phyloP scores from a whole-genome alignment of 495 filamentous ascomycete species.

The Neurospora sp. region DNA sequence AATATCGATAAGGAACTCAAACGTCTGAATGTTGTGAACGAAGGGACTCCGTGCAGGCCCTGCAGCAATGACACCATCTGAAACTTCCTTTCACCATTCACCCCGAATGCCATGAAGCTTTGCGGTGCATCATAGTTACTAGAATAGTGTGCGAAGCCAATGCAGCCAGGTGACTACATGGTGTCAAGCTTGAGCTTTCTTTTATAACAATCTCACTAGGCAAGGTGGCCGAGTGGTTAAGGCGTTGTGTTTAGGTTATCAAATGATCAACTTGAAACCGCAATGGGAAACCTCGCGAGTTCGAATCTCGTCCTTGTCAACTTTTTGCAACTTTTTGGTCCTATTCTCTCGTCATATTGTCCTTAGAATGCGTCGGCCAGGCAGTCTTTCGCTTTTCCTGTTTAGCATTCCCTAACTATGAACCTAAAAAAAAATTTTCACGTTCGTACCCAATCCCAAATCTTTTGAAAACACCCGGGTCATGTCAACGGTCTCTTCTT shows the following conservation, averaged over 20 bases:
- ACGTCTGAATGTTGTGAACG: neutral
- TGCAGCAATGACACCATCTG: neutral
- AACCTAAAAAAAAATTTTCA: too few relatives aligned
- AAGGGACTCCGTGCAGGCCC: neutral
- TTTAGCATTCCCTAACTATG: too few relatives aligned
- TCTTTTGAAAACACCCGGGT: neutral
- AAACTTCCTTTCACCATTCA: neutral
- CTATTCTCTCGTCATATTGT: too few relatives aligned
- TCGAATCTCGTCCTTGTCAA: neutral
- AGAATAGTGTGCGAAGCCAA: neutral
- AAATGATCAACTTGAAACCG: neutral
- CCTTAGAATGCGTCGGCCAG: too few relatives aligned
- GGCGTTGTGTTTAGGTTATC: neutral
- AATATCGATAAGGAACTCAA: neutral
- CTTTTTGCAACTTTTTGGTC: neutral
- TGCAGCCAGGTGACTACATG: neutral
- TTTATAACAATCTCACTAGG: neutral
- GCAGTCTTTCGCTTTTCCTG: too few relatives aligned
- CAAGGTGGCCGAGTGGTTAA: neutral
- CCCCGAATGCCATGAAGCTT: neutral
- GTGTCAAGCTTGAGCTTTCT: rapidly evolving
- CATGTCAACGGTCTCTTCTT: neutral
- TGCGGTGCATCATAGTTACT: neutral
- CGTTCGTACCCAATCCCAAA: too few relatives aligned
- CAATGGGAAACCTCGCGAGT: neutral